Base-by-base conservation (phyloP, 805 yeast species). In the Hermanozyma aechmeae region DNA sequence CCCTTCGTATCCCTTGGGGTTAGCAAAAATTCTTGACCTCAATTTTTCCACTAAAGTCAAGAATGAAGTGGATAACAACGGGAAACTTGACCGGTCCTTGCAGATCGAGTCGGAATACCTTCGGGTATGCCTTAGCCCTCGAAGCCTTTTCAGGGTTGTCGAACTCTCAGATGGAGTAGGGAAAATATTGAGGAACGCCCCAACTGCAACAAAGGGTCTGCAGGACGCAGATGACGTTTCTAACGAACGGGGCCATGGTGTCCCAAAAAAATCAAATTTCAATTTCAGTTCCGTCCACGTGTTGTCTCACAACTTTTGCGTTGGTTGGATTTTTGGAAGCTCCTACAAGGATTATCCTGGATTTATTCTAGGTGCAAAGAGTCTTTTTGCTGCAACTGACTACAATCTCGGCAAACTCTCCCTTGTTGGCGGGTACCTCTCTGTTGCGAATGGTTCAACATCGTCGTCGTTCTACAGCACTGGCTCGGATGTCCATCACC, bases 321-420 rank as follows among this genome's bases (percentile, higher is more conserved):
- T 80, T 19, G 94, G 95, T 0, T 84, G 95, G 86, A 48, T 80
- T 4, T 80, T 79, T 46, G 76, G 70, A n/a, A 50, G 50, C 4
- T 46, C 50, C 2, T 35, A 45, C 2, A 65, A 63, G 14, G 58
- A 53, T 17, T 63, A 58, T 30, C 85, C 85, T 0, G 96, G 96
- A 8, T 45, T 84, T n/a, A 76, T 81, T 22, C 36, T 75, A 17
- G 96, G 96, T 0, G 83, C 80, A 31, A 84, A 82, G 38, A 58
- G 76, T 12, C 70, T 84, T 13, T 80, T 76, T 37, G 74, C 84
- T 2, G 71, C 76, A 0, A 67, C 77, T 14, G 77, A 76, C 26
- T 68, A 71, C 12, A 61, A 61, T 6, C 52, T 72, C 23, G 94
- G 94, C 3, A 76, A 77, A 37, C 58, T 84, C 23, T 71, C 85